These are phyloP conservation scores for Populus trichocarpa DNA, from an alignment of 441 rosid genomes.

Conservation along the genomic window DNA sequence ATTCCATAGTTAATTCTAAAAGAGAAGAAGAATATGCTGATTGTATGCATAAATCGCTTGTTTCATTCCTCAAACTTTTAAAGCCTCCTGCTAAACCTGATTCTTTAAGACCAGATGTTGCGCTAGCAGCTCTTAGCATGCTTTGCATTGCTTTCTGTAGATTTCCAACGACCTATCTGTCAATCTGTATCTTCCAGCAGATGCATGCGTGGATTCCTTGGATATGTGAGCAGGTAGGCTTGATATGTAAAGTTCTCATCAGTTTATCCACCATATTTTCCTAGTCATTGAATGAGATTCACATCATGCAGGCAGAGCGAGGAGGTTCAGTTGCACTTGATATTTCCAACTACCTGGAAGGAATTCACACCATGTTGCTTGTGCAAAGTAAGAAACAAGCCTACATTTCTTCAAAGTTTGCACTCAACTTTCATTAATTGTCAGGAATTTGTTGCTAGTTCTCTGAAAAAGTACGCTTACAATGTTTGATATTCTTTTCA, in stretches of 20 bases:
- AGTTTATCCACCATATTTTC: constrained; percentile 5
- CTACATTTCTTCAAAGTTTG: constrained; percentile 8
- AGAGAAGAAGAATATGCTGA: constrained; percentile 57
- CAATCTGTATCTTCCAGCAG: constrained; percentile 51
- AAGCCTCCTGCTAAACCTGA: constrained; percentile 47
- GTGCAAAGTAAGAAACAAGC: constrained; percentile 51
- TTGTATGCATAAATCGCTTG: constrained; percentile 46
- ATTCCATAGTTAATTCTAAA: constrained; percentile 34
- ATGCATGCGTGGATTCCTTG: constrained; percentile 85
- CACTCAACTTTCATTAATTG: constrained; percentile 2
- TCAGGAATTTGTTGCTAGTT: not conserved
- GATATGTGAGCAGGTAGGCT: constrained; percentile 72
- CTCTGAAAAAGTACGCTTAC: not conserved
- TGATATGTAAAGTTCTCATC: constrained; percentile 20
- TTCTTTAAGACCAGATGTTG: constrained; percentile 51
- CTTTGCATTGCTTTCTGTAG: constrained; percentile 73
- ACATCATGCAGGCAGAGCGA: constrained; percentile 53
- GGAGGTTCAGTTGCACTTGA: constrained; percentile 44
- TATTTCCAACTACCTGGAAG: constrained; percentile 70
- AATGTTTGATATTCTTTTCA: not conserved
- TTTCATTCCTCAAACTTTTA: constrained; percentile 59
- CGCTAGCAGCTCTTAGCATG: constrained; percentile 79
- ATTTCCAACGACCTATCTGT: constrained; percentile 53
- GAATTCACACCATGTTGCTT: constrained; percentile 65
- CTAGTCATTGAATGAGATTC: constrained; percentile 17